Conservation (phyloP, 1,139 yeast genomes). For the Meyerozyma guilliermondii region DNA sequence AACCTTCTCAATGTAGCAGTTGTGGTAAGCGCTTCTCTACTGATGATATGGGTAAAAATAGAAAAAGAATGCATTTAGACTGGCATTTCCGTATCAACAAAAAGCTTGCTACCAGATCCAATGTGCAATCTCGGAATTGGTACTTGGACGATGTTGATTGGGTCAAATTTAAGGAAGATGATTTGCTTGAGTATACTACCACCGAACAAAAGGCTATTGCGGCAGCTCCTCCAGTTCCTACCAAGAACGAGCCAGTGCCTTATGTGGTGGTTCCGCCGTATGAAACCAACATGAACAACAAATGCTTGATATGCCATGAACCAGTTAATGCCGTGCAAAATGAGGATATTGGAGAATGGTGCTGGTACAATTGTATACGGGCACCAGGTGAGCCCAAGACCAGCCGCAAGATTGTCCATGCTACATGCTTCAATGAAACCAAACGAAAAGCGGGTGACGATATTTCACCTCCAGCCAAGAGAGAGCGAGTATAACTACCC, state of each 20-base stretch:
- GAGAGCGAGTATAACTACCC: constrained; percentile 16
- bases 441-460: constrained; percentile 34
- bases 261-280: constrained; percentile 71
- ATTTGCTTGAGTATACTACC: constrained; percentile 31
- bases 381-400: constrained; percentile 51
- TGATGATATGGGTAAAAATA: constrained; percentile 51
- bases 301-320: constrained; percentile 88
- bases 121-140: constrained; percentile 77
- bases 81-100: constrained; percentile 96
- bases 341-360: constrained; percentile 93
- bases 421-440: constrained; percentile 75
- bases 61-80: constrained; percentile 67
- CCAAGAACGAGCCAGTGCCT: constrained; percentile 17
- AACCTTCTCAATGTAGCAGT: constrained; percentile 78
- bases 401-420: constrained; percentile 61
- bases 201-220: constrained; percentile 1
- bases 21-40: constrained; percentile 85
- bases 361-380: constrained; percentile 78
- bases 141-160: constrained; percentile 71
- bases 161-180: constrained; percentile 67
- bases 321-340: constrained; percentile 73
- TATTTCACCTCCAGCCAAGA: constrained; percentile 22
- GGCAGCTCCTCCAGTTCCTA: constrained; percentile 4
- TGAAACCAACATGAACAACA: constrained; percentile 59
- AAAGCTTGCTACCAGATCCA: constrained; percentile 46